Percentiles rank a stretch among this genome's conserved stretches.
phyloP scores from a whole-genome alignment of 2,329 filamentous ascomycete genomes.

The Claviceps sp. region DNA sequence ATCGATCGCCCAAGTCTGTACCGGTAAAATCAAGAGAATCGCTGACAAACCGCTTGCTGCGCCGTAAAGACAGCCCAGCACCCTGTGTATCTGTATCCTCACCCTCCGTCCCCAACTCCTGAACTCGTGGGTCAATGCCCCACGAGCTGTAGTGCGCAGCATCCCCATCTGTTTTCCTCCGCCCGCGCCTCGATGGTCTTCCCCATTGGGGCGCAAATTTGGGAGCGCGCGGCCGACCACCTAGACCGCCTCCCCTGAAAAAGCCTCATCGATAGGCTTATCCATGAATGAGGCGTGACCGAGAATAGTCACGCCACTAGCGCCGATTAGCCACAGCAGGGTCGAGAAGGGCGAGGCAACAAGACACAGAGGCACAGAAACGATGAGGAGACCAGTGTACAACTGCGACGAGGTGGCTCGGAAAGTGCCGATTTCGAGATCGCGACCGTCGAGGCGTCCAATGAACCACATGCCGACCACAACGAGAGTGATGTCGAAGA shows the following conservation, averaged over 20 bases:
- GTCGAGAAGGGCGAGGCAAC: slow-evolving; percentile 75
- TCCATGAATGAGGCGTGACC: slow-evolving; percentile 94
- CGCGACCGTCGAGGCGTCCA: slow-evolving; percentile 74
- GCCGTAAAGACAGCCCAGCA: slow-evolving; percentile 33
- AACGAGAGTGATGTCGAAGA: slow-evolving; percentile 87
- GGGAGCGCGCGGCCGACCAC: slow-evolving; percentile 99
- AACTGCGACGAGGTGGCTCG: slow-evolving; percentile 83
- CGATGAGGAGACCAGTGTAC: slow-evolving; percentile 74
- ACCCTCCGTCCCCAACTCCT: slow-evolving; percentile 54
- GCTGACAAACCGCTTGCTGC: slow-evolving; percentile 39
- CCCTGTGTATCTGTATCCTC: slow-evolving; percentile 42
- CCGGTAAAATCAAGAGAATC: slow-evolving; percentile 50
- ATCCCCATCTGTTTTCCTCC: slow-evolving; percentile 44
- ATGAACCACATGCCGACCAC: slow-evolving; percentile 82
- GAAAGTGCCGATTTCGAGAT: slow-evolving; percentile 74
- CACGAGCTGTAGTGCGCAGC: slow-evolving; percentile 24
- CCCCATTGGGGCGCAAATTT: slow-evolving; percentile 86
- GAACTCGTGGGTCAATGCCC: slow-evolving; percentile 33
- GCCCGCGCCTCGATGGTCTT: slow-evolving; percentile 93
- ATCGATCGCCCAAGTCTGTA: slow-evolving; percentile 36
- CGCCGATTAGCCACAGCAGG: slow-evolving; percentile 89
- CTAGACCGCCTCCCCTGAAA: slow-evolving; percentile 99
- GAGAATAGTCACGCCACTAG: slow-evolving; percentile 82
- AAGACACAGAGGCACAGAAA: slow-evolving; percentile 74
- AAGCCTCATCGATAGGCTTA: slow-evolving; percentile 99